These are phyloP conservation scores for Kluyveromyces sp. DNA, from an alignment of 1,139 yeast species.

Conservation along the genomic window DNA sequence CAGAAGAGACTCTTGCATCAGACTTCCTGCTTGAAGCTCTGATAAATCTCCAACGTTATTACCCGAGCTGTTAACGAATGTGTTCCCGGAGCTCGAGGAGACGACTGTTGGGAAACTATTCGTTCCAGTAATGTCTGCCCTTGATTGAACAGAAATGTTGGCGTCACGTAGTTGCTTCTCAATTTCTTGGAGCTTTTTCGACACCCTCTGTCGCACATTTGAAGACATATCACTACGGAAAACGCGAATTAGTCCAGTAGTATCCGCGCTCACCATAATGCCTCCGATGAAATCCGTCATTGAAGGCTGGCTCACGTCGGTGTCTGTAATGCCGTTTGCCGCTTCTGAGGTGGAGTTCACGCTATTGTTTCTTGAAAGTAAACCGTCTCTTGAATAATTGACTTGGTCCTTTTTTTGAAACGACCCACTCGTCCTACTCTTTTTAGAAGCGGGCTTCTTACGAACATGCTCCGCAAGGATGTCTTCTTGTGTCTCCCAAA, in stretches of 20 bases:
- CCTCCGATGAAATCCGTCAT: conserved; percentile 31
- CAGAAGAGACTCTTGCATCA: not conserved
- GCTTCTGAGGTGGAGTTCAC: conserved; percentile 14
- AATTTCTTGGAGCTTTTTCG: conserved; percentile 17
- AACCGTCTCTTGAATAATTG: no score
- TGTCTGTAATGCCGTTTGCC: conserved; percentile 7
- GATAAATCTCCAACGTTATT: no score
- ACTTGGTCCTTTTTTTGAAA: not conserved
- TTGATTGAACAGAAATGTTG: not conserved
- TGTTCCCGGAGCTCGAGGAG: not conserved
- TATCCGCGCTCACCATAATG: conserved; percentile 68
- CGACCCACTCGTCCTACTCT: not conserved
- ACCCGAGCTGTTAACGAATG: not conserved
- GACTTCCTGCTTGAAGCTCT: not conserved
- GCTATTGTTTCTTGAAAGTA: not conserved
- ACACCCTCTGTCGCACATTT: conserved; percentile 32
- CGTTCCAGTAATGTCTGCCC: not conserved
- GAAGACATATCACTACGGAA: conserved; percentile 74
- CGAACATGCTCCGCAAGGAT: conserved; percentile 9
- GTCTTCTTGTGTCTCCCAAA: conserved; percentile 31
- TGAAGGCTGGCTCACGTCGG: conserved; percentile 13
- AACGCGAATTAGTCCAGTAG: conserved; percentile 63
- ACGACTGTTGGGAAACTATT: not conserved
- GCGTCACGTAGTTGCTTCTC: not conserved
- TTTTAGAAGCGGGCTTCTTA: not conserved